phyloP scores from a whole-genome alignment of 2,329 filamentous ascomycete genomes.

The Apiospora kogelbergensis region DNA sequence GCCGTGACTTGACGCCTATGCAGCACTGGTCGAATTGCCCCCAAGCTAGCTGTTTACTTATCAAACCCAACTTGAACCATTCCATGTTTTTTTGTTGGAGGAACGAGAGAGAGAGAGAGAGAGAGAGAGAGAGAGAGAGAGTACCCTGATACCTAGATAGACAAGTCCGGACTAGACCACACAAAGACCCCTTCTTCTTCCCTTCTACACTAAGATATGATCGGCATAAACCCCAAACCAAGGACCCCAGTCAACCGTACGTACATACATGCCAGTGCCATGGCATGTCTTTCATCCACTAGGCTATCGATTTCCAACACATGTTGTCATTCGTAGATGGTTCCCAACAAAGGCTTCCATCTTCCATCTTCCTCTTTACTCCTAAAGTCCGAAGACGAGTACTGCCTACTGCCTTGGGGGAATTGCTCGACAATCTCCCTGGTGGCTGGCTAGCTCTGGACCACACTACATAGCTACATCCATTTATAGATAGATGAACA shows the following conservation, averaged over 20 bases:
- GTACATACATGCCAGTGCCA: background rate
- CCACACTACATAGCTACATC: background rate
- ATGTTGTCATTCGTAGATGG: background rate
- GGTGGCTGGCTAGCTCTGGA: background rate
- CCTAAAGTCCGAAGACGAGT: background rate
- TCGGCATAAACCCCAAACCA: slow-evolving; percentile 7
- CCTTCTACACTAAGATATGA: background rate
- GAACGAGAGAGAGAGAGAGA: background rate
- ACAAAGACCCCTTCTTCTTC: background rate
- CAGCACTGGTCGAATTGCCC: background rate
- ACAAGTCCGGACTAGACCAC: background rate
- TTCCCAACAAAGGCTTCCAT: background rate
- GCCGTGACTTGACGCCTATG: background rate
- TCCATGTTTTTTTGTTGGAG: background rate
- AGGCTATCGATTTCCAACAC: background rate
- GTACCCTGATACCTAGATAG: background rate
- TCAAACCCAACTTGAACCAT: background rate
- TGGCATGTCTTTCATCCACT: background rate
- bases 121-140: background rate
- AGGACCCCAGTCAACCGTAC: background rate
- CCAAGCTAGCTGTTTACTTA: background rate
- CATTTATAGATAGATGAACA: background rate
- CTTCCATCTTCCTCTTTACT: background rate
- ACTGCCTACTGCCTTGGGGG: background rate
- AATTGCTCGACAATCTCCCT: background rate